Percentiles rank a stretch among this genome's conserved stretches.
phyloP scores from a whole-genome alignment of 2,329 filamentous ascomycete genomes.

The Lasiodiplodia citricola region DNA sequence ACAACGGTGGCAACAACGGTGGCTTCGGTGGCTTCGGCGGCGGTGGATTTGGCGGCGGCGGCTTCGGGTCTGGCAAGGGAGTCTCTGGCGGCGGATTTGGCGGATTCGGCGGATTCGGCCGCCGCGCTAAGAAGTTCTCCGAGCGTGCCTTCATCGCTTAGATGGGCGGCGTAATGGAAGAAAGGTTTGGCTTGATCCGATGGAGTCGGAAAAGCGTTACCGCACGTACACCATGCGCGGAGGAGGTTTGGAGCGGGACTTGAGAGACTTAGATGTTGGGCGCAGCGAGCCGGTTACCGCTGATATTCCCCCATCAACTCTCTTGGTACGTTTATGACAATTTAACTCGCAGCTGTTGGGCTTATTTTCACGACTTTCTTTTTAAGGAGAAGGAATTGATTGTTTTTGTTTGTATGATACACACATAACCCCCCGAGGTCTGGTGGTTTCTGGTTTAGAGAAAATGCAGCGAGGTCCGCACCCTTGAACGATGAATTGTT shows the following conservation, averaged over 20 bases:
- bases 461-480: slow-evolving; percentile 1
- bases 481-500: background rate
- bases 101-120: slow-evolving; percentile 14
- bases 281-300: slow-evolving; percentile 20
- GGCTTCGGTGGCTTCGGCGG: background rate
- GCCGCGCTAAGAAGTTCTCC: slow-evolving; percentile 5
- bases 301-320: background rate
- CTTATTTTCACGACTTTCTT: slow-evolving; percentile 18
- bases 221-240: background rate
- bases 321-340: slow-evolving; percentile 23
- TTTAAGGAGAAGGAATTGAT: background rate
- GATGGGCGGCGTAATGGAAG: background rate
- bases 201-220: background rate
- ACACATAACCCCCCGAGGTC: slow-evolving; percentile 12
- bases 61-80: background rate
- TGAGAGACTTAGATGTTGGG: background rate
- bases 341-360: slow-evolving; percentile 19
- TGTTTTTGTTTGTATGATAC: slow-evolving; percentile 21
- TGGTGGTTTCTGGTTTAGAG: slow-evolving; percentile 19
- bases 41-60: background rate
- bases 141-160: slow-evolving; percentile 16
- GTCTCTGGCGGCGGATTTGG: slow-evolving; percentile 1
- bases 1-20: slow-evolving; percentile 20
- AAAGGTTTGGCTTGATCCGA: background rate
- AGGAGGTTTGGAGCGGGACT: background rate